Evolutionary conservation across 208 protist genomes (phyloP).

Genomic region (Acanthamoeba triangularis): DNA sequence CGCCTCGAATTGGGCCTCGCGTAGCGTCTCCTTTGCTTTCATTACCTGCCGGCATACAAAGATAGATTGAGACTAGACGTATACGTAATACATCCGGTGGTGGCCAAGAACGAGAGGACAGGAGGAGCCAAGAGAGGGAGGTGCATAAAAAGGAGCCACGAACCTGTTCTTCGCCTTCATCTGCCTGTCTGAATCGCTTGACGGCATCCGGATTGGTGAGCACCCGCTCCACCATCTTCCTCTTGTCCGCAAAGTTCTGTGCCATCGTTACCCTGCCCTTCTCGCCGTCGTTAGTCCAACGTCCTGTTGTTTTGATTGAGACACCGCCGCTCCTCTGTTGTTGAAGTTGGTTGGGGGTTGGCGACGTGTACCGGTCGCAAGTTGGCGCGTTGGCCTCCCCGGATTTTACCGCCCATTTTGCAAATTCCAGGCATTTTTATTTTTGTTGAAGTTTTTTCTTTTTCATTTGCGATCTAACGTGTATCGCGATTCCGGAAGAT

Average conservation of each 20-base stretch:
- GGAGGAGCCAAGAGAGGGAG: not conserved
- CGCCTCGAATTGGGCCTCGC: slow-evolving; percentile 39
- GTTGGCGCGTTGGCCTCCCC: not conserved
- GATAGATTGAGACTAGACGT: not conserved
- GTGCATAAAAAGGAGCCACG: not conserved
- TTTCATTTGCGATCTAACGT: not conserved
- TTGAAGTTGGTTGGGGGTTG: too few relatives aligned
- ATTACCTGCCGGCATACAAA: not conserved
- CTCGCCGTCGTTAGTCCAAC: not conserved
- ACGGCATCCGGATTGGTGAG: not conserved
- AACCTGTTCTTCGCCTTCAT: slow-evolving; percentile 20
- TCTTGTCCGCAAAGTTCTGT: slow-evolving; percentile 34
- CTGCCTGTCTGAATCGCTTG: not conserved
- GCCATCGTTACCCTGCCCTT: not conserved
- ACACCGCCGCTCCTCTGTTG: too few relatives aligned
- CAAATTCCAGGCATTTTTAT: not conserved
- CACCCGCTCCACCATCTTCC: slow-evolving; percentile 48
- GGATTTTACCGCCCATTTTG: not conserved
- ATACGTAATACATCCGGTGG: not conserved
- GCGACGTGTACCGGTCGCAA: too few relatives aligned
- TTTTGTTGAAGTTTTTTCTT: not conserved
- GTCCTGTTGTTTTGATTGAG: too few relatives aligned
- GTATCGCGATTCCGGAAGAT: not conserved
- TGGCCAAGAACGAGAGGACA: not conserved
- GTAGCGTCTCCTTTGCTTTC: slow-evolving; percentile 40